phyloP scores from a whole-genome alignment of 192 early-diverging fungal genomes.

The Neocallimastix lanati region DNA sequence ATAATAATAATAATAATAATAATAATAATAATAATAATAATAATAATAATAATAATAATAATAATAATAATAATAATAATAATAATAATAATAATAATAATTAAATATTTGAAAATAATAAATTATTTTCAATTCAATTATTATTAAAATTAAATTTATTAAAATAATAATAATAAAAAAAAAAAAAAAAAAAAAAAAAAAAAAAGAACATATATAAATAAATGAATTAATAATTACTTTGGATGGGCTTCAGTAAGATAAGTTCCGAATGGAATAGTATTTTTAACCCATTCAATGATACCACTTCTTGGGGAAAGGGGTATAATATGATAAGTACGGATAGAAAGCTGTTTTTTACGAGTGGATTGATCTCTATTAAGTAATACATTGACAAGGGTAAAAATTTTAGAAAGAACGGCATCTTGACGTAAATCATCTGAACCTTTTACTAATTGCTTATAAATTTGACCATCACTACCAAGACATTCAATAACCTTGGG shows the following conservation, averaged over 20 bases:
- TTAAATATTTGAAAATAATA: too few relatives aligned
- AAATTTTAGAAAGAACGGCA: conserved; percentile 47
- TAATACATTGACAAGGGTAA: conserved; percentile 39
- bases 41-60: too few relatives aligned
- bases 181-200: too few relatives aligned
- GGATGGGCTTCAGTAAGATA: conserved; percentile 16
- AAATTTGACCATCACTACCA: neutral
- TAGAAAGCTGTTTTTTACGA: conserved; percentile 16
- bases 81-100: too few relatives aligned
- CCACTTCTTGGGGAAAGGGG: conserved; percentile 28
- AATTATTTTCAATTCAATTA: too few relatives aligned
- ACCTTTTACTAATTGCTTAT: conserved; percentile 20
- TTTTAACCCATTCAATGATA: conserved; percentile 34
- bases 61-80: too few relatives aligned
- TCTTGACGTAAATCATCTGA: conserved; percentile 63
- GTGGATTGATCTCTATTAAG: conserved; percentile 24
- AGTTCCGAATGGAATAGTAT: conserved; percentile 24
- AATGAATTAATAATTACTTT: conserved; percentile 5
- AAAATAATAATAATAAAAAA: too few relatives aligned
- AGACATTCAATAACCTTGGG: neutral
- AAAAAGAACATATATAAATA: neutral
- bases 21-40: too few relatives aligned
- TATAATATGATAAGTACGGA: conserved; percentile 37
- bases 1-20: too few relatives aligned
- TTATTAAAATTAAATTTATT: too few relatives aligned